Evolutionary conservation across 2,329 filamentous ascomycete species (phyloP), one percentile per base, ranked within the genome.

Genomic region (Tolypocladium cylindrosporum): DNA sequence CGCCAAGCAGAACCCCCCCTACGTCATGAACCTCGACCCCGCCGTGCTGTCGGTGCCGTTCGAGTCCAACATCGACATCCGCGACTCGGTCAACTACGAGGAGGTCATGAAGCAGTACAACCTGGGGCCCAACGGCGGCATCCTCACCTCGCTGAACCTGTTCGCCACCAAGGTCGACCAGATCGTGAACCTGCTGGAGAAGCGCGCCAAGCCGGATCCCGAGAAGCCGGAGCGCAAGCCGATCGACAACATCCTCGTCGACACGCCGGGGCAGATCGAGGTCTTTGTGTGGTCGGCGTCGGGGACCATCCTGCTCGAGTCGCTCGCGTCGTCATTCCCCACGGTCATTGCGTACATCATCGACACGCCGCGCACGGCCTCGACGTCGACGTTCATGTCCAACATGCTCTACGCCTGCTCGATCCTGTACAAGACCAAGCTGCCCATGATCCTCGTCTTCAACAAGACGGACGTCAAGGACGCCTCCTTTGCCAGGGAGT

Each of bases 91-190:
- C 72, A 97, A 99, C 81, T 99, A 99, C 79, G 94, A 96, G 72
- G 93, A 99, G 75, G 94, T 99, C 63, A 99, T 99, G 95, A 95
- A 93, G 75, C 92, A 97, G 75, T 97, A 97, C 74, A 97, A 97
- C 69, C 83, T 99, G 0, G 94, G 94, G 0, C 94, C 94, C 10
- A 99, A 99, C 76, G 94, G 94, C 56, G 95, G 92, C 53, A 99
- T 99, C 68, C 77, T 99, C 64, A 99, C 95, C 2, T 94, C 90
- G 13, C 78, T 99, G 54, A 99, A 99, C 72, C 83, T 99, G 34
- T 99, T 99, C 72, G 91, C 92, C 48, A 99, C 95, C 58, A 99
- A 99, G 74, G 91, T 99, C 61, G 95, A 99, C 68, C 94, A 99
- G 74, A 90, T 99, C 57, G 84, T 99, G 60, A 80, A 80, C 21